Base-by-base conservation (phyloP, 1,284 basidiomycete species). In the Irpex rosettiformis region DNA sequence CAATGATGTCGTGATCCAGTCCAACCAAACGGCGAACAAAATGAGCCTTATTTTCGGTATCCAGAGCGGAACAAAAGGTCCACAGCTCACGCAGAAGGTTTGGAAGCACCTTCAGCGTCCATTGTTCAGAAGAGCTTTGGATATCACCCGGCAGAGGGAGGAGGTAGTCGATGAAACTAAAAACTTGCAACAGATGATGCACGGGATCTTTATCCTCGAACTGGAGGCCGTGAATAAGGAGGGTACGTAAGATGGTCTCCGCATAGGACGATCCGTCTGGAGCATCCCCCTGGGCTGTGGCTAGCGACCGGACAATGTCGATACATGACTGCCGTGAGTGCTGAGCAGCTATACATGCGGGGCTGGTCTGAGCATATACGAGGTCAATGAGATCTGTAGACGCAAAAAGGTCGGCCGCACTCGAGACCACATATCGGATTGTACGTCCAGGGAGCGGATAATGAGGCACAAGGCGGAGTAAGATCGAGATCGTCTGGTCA, bases 101-200 rank as follows among this genome's bases (percentile, higher is more conserved):
- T 0, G 88, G 85, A 27, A 91, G 71, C 6, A 88, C 78, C n/a
- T 70, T 71, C 1, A 75, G 73, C 0, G 80, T 68, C 86, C 85
- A 90, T 62, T 72, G 5, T 71, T 67, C 18, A 65, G 68, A 47
- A 70, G 69, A 67, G 5, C 69, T 68, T 16, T 68, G 33, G 4
- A 11, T 59, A 57, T 58, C 55, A 63, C 75, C 61, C 60, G 68
- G 59, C 52, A 67, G 67, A n/a, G 86, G 85, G 0, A 91, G 71
- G 30, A 88, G 67, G 60, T 75, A 73, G 64, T 87, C 80, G 42
- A 89, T 66, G 49, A 91, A 73, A 52, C 72, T 72, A 65, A 82
- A 82, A 2, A 83, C 72, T 63, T 87, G 85, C 22, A 76, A 67
- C 3, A 86, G 65, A 59, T 84, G 84, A 61, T 79, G 75, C 0